Evolutionary conservation across 1,139 yeast species (phyloP), one percentile per base, ranked within the genome.

Genomic region (Candida sp.): DNA sequence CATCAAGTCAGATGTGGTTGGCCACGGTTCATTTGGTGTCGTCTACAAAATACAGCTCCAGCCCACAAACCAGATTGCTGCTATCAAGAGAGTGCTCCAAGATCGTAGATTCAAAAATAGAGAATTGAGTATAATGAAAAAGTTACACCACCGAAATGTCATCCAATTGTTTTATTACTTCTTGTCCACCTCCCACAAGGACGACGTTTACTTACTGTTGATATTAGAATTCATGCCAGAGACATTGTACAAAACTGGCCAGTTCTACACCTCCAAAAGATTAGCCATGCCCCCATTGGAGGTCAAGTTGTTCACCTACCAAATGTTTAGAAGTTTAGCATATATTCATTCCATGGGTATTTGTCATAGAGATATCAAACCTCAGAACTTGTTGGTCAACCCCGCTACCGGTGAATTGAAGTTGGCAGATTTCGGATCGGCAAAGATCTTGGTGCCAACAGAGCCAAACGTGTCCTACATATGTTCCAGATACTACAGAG

Each of bases 371-470:
- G 99, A 94, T 72, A 94, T 94, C 62, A 94, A 94, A 69, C 99
- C 99, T 3, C 98, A 96, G 66, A 94, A 94, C 70, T 78, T 94
- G 54, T 78, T 94, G 63, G 88, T 94, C 56, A 94, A 94, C 68
- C 97, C 98, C 27, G 80, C 83, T 45, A 80, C 87, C 7, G 96
- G 96, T 11, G 83, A 88, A 51, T 80, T 96, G 59, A 94, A 94
- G 71, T 82, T 94, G 47, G 94, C 99, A 72, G 99, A 94, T 72
- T 94, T 94, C 69, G 99, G 99, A n/a, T 86, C 96, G n/a, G 99
- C 99, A 31, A 94, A 94, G 69, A 88, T 90, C 52, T 80, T 94
- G 54, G 90, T 88, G 47, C 96, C 97, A 6, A 80, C 82, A 12
- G 99, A 94, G 69, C 97, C 97, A 42, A 93, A 93, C 67, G 99